A percentile compares a stretch with the other conserved stretches of the same genome.
These are phyloP conservation scores for Pouteria glomerata DNA, from an alignment of 148 eudicot species.

Conservation along the genomic window DNA sequence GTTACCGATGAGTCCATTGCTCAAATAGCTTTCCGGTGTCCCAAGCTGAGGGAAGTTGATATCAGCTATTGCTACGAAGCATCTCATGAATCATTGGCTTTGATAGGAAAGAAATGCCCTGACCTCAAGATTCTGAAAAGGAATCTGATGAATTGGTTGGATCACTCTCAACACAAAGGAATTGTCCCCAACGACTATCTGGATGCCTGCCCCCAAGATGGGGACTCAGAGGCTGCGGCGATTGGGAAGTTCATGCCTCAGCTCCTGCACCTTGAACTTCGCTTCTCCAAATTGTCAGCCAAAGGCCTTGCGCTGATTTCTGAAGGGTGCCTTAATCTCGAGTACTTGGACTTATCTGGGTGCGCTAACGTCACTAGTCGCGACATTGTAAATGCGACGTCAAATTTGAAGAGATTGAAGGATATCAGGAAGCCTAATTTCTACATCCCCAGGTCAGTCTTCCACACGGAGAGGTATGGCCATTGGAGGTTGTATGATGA, in stretches of 20 bases:
- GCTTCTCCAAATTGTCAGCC: conserved; percentile 62
- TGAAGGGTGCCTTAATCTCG: conserved; percentile 57
- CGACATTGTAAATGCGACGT: conserved; percentile 50
- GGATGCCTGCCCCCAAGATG: conserved; percentile 68
- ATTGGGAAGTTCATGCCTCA: conserved; percentile 62
- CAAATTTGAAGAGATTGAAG: conserved; percentile 51
- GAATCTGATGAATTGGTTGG: conserved; percentile 78
- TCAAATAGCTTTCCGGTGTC: conserved; percentile 54
- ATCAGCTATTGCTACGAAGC: conserved; percentile 86
- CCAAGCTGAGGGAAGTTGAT: conserved; percentile 64
- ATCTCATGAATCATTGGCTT: conserved; percentile 59
- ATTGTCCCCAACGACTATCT: conserved; percentile 73
- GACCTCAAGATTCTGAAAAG: conserved; percentile 50
- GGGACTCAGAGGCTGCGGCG: conserved; percentile 80
- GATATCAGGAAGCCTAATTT: conserved; percentile 72
- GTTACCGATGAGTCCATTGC: conserved; percentile 53
- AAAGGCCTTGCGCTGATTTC: conserved; percentile 66
- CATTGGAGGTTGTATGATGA: conserved; percentile 95
- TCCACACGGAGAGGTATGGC: conserved; percentile 76
- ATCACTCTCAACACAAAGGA: conserved; percentile 69
- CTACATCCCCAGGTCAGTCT: conserved; percentile 72
- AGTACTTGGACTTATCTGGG: conserved; percentile 66
- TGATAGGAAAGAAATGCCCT: conserved; percentile 55
- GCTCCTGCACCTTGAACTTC: conserved; percentile 65
- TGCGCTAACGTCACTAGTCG: conserved; percentile 76